Evolutionary conservation across 2,329 filamentous ascomycete species (phyloP), one percentile per base, ranked within the genome.

Genomic region (Seiridium cupressi): DNA sequence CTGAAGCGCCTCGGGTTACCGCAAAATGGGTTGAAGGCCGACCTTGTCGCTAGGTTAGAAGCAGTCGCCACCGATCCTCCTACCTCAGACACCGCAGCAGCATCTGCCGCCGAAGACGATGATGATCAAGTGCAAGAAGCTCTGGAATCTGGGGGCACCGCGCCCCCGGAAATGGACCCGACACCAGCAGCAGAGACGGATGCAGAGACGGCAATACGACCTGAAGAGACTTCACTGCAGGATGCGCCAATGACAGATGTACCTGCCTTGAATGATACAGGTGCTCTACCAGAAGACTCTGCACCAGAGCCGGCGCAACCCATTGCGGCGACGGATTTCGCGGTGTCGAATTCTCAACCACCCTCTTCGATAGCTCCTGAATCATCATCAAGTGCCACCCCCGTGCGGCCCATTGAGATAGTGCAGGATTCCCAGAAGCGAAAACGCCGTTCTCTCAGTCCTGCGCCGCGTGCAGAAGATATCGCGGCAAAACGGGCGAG

Each of bases 1-100:
- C 81, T 93, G 47, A 92, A 91, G 75, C 81, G 80, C 61, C 85
- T 90, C 64, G 87, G 87, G n/a, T 83, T 93, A 44, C 78, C 86
- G 5, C 84, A 87, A 62, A 84, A 84, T 32, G 91, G 91, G 7
- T 81, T 92, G 57, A 91, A 93, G 72, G 82, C 87, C 32, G 90
- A 89, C 61, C 83, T 93, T 51, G 81, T 93, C 59, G 83, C 88
- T 62, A 85, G 89, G 61, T 76, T 94, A 51, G 70, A 79, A 51
- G 76, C 75, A 54, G 76, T 75, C 40, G 11, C 47, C 11, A 53
- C 61, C 44, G 59, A 61, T 53, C 57, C 61, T 31, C 26, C 65
- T 53, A n/a, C n/a, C 7, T 56, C 60, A 13, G 60, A 65, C 38
- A 11, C 35, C n/a, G 48, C n/a, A 10, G 9, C 6, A 32, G 9